Base-by-base conservation (phyloP, 768 basidiomycete genomes). In the Russula lepida region DNA sequence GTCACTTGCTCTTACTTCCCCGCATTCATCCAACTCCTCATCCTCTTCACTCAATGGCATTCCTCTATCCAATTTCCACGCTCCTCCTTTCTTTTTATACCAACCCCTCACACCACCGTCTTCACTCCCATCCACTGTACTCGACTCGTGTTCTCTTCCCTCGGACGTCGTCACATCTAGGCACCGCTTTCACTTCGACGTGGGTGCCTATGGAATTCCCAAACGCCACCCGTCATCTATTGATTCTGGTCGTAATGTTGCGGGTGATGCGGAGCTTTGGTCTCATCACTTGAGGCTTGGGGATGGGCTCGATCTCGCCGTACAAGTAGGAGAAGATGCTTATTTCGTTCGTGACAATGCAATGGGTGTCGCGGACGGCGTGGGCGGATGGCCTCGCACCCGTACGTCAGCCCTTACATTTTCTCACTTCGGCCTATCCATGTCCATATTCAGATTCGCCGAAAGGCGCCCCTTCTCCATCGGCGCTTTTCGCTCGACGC, bases 311-410 rank as follows among this genome's bases (percentile, higher is more conserved):
- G 71, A 71, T 37, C 78, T 87, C 13, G 79, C 89, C 0, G 84
- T 88, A 0, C 88, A 91, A 69, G 85, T 97, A 12, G 94, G 94
- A 43, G 94, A 98, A 71, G 94, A 98, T 69, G 90, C 93, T 5
- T 95, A 93, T 69, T 92, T 92, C 64, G 74, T 91, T 6, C 76
- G 82, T 6, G 81, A 85, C 59, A 89, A 93, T 69, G 89, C 92
- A 6, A 86, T 98, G 78, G 95, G 95, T 19, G 87, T 98, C 9
- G 92, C 94, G 4, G 95, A 98, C 70, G 95, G 95, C 32, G 95
- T 98, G 0, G 95, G 95, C 0, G 94, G 94, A 0, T 97, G 93
- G 94, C 80, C 85, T 60, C 72, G 71, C 35, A 65, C 68, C 58
- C 71, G 77, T 78, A 67, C 21, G 74, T 68, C 12, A 58, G 63